These are phyloP conservation scores for Sarocladium brachiariae DNA, from an alignment of 2,329 filamentous ascomycete genomes.

Conservation along the genomic window DNA sequence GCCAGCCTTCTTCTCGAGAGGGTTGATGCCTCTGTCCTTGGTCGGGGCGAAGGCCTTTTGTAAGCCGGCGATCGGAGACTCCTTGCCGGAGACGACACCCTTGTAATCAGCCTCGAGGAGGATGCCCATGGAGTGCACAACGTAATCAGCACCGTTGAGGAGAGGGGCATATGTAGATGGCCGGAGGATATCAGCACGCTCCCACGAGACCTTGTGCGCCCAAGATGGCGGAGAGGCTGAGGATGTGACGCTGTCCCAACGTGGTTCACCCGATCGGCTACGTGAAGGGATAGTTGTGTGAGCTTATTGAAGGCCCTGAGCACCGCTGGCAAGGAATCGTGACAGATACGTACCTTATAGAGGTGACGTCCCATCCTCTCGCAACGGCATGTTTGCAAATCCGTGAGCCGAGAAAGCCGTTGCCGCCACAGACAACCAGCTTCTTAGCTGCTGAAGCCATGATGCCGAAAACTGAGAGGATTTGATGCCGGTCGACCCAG, in stretches of 20 bases:
- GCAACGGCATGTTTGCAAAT: constrained; percentile 87
- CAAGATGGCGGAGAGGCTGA: constrained; percentile 66
- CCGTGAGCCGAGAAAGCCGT: constrained; percentile 79
- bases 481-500: too few species aligned
- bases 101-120: constrained; percentile 98
- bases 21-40: constrained; percentile 60
- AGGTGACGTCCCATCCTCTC: constrained; percentile 86
- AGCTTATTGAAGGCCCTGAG: neutral
- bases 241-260: constrained; percentile 74
- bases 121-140: constrained; percentile 94
- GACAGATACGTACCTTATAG: constrained; percentile 61
- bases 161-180: constrained; percentile 73
- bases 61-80: constrained; percentile 73
- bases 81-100: constrained; percentile 74
- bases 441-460: constrained; percentile 61
- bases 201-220: constrained; percentile 80
- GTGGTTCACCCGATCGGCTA: constrained; percentile 84
- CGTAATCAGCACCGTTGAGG: constrained; percentile 70
- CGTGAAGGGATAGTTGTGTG: constrained; percentile 13
- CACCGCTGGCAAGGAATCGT: constrained; percentile 5
- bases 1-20: constrained; percentile 54
- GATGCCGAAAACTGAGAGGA: constrained; percentile 24
- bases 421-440: constrained; percentile 87
- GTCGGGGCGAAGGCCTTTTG: constrained; percentile 68
- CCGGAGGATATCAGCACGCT: constrained; percentile 78